phyloP scores from a whole-genome alignment of 1,284 basidiomycete genomes.

The Peniophora sp. region DNA sequence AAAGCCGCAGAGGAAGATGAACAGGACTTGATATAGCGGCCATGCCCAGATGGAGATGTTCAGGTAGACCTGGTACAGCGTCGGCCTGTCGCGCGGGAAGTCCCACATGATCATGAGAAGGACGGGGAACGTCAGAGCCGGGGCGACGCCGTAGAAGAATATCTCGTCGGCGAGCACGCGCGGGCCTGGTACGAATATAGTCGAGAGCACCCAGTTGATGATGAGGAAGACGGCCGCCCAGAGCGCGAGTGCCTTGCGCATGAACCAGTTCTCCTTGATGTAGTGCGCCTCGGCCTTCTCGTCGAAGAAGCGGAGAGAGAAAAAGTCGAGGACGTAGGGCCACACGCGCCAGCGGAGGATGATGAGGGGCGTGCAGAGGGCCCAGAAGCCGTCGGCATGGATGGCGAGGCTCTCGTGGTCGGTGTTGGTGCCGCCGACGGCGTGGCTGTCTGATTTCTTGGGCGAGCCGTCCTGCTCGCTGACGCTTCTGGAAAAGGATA shows the following conservation, averaged over 20 bases:
- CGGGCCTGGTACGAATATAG: conserved; percentile 41
- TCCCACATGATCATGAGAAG: conserved; percentile 57
- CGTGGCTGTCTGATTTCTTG: conserved; percentile 36
- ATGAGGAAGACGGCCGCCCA: conserved; percentile 63
- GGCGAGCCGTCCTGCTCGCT: conserved; percentile 35
- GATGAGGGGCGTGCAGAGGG: conserved; percentile 19
- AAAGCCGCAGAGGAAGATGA: conserved; percentile 39
- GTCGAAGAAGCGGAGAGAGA: conserved; percentile 48
- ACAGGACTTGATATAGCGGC: conserved; percentile 43
- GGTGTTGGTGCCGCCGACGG: conserved; percentile 21
- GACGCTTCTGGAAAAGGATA: conserved; percentile 25
- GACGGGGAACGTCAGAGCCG: conserved; percentile 32
- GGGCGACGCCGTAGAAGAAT: conserved; percentile 52
- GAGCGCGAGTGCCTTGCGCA: conserved; percentile 49
- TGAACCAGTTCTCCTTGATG: conserved; percentile 41
- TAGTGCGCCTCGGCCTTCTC: conserved; percentile 54
- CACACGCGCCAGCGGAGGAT: conserved; percentile 33
- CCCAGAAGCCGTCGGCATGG: conserved; percentile 24
- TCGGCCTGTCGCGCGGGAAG: conserved; percentile 53
- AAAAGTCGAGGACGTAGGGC: conserved; percentile 38
- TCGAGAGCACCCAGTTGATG: conserved; percentile 62
- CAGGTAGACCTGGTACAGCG: conserved; percentile 54
- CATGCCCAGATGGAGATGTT: conserved; percentile 51
- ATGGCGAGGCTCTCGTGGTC: conserved; percentile 23
- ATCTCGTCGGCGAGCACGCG: conserved; percentile 43